phyloP scores from a whole-genome alignment of 768 basidiomycete genomes.

The Lyophyllum shimeji region DNA sequence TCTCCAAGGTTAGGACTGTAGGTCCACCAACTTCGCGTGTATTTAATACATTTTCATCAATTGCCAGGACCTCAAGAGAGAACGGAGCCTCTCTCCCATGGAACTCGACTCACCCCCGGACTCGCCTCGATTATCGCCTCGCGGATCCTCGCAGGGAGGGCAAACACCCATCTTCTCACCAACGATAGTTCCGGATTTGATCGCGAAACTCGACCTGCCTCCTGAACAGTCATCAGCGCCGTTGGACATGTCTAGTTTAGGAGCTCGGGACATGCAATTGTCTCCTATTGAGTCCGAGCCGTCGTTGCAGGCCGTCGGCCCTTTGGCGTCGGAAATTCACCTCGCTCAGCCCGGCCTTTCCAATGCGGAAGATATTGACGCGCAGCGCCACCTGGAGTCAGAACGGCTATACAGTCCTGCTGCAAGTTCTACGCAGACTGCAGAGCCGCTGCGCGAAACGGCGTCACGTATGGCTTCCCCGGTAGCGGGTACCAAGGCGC shows the following conservation, averaged over 20 bases:
- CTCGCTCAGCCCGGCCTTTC: not conserved
- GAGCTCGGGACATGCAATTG: conserved; percentile 25
- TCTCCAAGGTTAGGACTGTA: conserved; percentile 9
- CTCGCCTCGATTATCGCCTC: conserved; percentile 24
- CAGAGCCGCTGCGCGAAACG: not conserved
- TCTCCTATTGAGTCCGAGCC: conserved; percentile 19
- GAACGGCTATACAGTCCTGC: not conserved
- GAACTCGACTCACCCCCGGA: conserved; percentile 53
- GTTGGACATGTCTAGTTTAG: conserved; percentile 24
- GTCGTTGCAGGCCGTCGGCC: not conserved
- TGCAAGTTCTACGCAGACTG: not conserved
- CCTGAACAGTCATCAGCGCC: conserved; percentile 16
- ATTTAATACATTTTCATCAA: conserved; percentile 9
- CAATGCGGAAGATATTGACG: not conserved
- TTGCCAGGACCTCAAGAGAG: conserved; percentile 16
- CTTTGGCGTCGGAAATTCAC: not conserved
- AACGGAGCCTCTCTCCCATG: conserved; percentile 60
- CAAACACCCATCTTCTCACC: not conserved
- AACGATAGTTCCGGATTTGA: not conserved
- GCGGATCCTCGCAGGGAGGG: not conserved
- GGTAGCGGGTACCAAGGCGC: conserved; percentile 5
- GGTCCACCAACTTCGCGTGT: conserved; percentile 7
- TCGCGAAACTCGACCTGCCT: not conserved
- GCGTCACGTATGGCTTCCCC: not conserved
- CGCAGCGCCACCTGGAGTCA: not conserved